phyloP scores from a whole-genome alignment of 306 rosid species.

The Gastrolobium bilobum region DNA sequence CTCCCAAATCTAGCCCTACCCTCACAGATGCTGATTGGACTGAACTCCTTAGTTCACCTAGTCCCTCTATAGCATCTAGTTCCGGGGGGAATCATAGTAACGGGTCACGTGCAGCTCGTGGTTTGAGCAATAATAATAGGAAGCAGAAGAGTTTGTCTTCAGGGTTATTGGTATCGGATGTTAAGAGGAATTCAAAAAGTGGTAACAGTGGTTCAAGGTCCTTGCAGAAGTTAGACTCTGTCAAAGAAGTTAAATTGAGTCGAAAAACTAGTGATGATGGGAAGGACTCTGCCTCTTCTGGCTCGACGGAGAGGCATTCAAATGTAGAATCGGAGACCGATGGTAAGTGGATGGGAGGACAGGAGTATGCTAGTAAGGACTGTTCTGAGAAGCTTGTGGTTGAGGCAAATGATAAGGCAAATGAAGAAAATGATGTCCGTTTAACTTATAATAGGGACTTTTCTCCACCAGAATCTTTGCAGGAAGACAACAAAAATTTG shows the following conservation, averaged over 20 bases:
- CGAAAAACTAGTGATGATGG: constrained; percentile 74
- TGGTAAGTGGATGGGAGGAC: constrained; percentile 50
- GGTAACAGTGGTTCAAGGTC: constrained; percentile 50
- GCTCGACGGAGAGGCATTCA: constrained; percentile 57
- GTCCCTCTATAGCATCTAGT: constrained; percentile 49
- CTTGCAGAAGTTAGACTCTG: constrained; percentile 53
- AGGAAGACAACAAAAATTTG: constrained; percentile 31
- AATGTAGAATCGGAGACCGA: constrained; percentile 60
- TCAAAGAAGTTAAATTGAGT: constrained; percentile 58
- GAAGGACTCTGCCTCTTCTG: constrained; percentile 64
- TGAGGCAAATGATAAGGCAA: constrained; percentile 52
- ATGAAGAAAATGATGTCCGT: constrained; percentile 49
- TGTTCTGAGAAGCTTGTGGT: constrained; percentile 49
- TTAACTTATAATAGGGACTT: constrained; percentile 46
- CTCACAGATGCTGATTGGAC: constrained; percentile 93
- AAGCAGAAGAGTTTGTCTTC: constrained; percentile 58
- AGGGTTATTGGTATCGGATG: constrained; percentile 52
- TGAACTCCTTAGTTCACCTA: constrained; percentile 75
- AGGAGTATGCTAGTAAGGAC: constrained; percentile 45
- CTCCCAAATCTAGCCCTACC: constrained; percentile 58
- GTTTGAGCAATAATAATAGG: constrained; percentile 66
- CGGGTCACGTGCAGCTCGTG: constrained; percentile 57
- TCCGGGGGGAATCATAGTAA: constrained; percentile 56
- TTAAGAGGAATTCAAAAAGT: constrained; percentile 62
- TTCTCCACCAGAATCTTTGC: constrained; percentile 52